Base-by-base conservation (phyloP, 352 stramenopile species). In the Phytophthora ohioensis region DNA sequence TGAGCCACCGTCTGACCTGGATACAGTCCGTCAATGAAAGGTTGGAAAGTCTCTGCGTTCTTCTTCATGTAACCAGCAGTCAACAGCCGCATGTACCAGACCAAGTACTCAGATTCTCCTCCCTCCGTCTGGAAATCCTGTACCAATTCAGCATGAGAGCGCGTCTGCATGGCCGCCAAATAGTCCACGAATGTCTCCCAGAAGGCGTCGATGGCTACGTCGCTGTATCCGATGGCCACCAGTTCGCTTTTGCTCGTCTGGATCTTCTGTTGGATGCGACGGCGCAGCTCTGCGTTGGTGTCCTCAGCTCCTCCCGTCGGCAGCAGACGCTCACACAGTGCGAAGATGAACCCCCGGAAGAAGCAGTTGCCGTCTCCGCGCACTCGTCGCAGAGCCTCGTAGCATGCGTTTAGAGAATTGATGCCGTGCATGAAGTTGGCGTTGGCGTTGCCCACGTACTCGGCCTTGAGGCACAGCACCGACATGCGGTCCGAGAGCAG, bases 151-250 rank as follows among this genome's bases (percentile, higher is more conserved):
- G 62, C 78, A 41, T 93, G 80, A 11, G 87, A 88, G 0, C 87
- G 84, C 11, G 77, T 91, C 67, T 92, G 80, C 87, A 94, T 94
- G 13, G 84, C 80, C 2, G 82, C 87, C 55, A 94, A 75, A 55
- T 94, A 94, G 53, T 98, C 92, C 17, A 98, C 84, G 62, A 98
- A 90, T 30, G 90, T 97, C 54, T 98, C 95, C 79, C 95, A 93
- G 84, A 98, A 98, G 57, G 90, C 86, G 74, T 98, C 94, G 75
- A 98, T 95, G 6, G 93, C 90, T 27, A 96, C 85, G 72, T 97
- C 88, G 46, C 93, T 94, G 76, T 98, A 98, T 48, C 94, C 94
- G 36, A 96, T 75, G 1, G 82, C 76, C 39, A 97, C 57, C 30
- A 97, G 78, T 52, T 91, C 82, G 31, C 56, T 70, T 67, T 94